Evolutionary conservation across 2,329 filamentous ascomycete species (phyloP).

Genomic region (Ascochyta clinopodiicola): DNA sequence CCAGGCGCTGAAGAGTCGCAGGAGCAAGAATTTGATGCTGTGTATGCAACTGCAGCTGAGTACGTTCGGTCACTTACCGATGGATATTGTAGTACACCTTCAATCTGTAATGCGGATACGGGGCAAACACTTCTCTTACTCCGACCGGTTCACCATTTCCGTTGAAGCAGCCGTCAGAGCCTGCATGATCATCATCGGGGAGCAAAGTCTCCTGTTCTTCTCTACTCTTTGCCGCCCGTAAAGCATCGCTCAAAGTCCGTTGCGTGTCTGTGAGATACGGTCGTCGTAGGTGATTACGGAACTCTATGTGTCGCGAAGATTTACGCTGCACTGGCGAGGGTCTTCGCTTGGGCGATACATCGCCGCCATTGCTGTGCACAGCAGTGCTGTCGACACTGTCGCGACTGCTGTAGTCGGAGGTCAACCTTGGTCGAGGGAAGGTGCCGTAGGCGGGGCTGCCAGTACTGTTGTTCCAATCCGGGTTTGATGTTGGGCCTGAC

Average conservation of each 20-base stretch:
- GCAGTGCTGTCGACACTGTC: conserved; percentile 30
- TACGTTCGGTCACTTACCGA: conserved; percentile 48
- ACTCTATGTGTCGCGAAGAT: conserved; percentile 39
- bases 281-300: conserved; percentile 42
- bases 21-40: background rate
- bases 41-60: too few relatives aligned
- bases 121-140: conserved; percentile 49
- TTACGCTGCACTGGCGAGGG: conserved; percentile 24
- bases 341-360: conserved; percentile 31
- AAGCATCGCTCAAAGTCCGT: conserved; percentile 46
- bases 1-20: background rate
- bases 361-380: conserved; percentile 26
- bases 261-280: conserved; percentile 42
- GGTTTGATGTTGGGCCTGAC: conserved; percentile 38
- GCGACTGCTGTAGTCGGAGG: conserved; percentile 21
- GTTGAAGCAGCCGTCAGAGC: conserved; percentile 54
- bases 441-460: conserved; percentile 34
- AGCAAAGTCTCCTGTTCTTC: conserved; percentile 59
- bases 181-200: conserved; percentile 53
- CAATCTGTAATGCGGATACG: conserved; percentile 67
- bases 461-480: conserved; percentile 29
- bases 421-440: conserved; percentile 28
- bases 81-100: conserved; percentile 82
- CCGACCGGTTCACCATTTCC: conserved; percentile 45
- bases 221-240: conserved; percentile 50